A percentile compares a stretch with the other conserved stretches of the same genome.
These are phyloP conservation scores for Aspergillus bridgeri DNA, from an alignment of 495 filamentous ascomycete genomes.

Conservation along the genomic window DNA sequence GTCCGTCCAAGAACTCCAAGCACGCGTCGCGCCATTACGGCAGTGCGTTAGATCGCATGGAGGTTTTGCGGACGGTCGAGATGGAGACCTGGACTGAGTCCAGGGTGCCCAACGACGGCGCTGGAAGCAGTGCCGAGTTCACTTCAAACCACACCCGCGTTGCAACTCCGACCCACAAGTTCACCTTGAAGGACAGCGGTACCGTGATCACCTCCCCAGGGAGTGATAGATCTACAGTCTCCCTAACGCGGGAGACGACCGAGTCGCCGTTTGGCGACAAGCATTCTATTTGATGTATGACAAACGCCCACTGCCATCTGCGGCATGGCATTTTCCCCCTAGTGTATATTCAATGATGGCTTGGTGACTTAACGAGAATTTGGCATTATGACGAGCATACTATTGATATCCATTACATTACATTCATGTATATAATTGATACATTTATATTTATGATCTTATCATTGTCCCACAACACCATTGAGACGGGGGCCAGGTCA, in stretches of 20 bases:
- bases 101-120: conserved; percentile 13
- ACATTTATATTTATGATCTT: neutral
- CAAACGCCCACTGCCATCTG: neutral
- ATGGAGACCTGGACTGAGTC: conserved; percentile 34
- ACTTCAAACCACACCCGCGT: conserved; percentile 16
- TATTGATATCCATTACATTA: neutral
- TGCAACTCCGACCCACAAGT: conserved; percentile 11
- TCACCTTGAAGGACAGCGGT: conserved; percentile 20
- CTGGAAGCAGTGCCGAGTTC: conserved; percentile 12
- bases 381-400: neutral
- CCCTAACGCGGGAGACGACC: conserved; percentile 6
- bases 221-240: conserved; percentile 17
- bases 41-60: conserved; percentile 10
- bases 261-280: conserved; percentile 1
- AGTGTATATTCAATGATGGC: neutral
- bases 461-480: neutral
- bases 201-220: conserved; percentile 19
- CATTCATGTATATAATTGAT: neutral
- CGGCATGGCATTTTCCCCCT: neutral
- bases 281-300: neutral
- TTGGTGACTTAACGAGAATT: neutral
- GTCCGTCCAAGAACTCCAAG: conserved; percentile 15
- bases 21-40: conserved; percentile 7
- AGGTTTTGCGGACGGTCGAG: conserved; percentile 30
- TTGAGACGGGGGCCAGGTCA: neutral